These are phyloP conservation scores for Ambrosia hybrid DNA, from an alignment of 140 eudicot species.

Conservation along the genomic window DNA sequence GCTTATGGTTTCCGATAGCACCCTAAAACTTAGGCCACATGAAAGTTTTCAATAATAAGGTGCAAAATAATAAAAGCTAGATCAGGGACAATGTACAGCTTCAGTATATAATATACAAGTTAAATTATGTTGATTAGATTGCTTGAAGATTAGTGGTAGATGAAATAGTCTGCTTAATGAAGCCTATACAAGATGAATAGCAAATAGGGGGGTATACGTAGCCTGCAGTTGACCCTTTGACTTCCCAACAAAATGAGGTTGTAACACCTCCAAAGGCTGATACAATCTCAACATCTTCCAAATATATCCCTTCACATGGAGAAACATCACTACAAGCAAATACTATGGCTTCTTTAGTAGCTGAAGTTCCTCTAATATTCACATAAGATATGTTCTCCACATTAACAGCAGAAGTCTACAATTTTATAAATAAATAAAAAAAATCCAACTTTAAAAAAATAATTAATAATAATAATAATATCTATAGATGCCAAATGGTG, in stretches of 20 bases:
- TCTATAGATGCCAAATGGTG: neutral
- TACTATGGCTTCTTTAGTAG: constrained; percentile 62
- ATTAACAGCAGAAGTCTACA: constrained; percentile 67
- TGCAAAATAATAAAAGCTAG: neutral
- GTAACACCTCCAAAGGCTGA: constrained; percentile 35
- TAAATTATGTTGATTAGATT: neutral
- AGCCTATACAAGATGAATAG: constrained; percentile 32
- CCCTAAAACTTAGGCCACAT: no score
- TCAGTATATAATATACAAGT: neutral
- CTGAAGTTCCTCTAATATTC: constrained; percentile 75
- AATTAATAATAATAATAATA: neutral
- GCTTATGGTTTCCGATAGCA: no score
- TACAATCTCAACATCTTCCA: constrained; percentile 64
- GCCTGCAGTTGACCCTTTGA: constrained; percentile 64
- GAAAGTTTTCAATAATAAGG: no score
- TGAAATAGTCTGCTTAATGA: constrained; percentile 31
- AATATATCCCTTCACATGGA: constrained; percentile 64
- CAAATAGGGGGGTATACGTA: constrained; percentile 64
- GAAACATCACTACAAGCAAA: constrained; percentile 75
- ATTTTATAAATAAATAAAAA: constrained; percentile 1
- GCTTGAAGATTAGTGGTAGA: constrained; percentile 28
- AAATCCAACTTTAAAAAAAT: neutral
- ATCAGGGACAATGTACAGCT: neutral
- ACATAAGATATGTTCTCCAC: constrained; percentile 54
- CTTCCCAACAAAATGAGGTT: constrained; percentile 79